Evolutionary conservation across 2,329 filamentous ascomycete genomes (phyloP), one percentile per base, ranked within the genome.

Genomic region (Neophaeococcomyces mojaviensis): DNA sequence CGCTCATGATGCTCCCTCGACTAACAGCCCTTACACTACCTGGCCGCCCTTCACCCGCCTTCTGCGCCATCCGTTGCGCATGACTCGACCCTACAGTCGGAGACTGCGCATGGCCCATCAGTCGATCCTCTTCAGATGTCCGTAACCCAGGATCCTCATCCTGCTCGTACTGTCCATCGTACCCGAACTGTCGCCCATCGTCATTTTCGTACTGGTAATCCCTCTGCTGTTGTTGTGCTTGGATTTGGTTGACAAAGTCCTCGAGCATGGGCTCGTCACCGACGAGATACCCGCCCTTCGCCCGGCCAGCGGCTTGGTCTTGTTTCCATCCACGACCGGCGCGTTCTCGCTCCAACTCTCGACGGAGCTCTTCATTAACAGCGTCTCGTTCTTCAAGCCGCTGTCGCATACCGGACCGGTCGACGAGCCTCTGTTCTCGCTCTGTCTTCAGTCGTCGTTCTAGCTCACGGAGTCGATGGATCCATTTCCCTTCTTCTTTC

Each of bases 401-500:
- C 68, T 88, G 84, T 45, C 86, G 72, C 22, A 90, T 90, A 19
- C 88, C 88, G 39, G 78, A 84, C 3, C 92, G 79, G 66, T 98
- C 92, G 48, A 94, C 71, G 44, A 94, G 71, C 36, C 92, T 72
- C 1, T 82, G 88, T 65, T 97, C 92, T 12, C 92, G 73, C 68
- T 98, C 92, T 37, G 86, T 82, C 64, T 95, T 94, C 15, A 98
- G 72, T 56, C 94, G 80, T 54, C 83, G 77, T 70, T 98, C 92
- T 55, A 97, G 71, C 61, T 97, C 89, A 47, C 87, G 81, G 28
- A 97, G 72, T 5, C 92, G 73, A 52, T 94, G 78, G 53, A 94
- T 81, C 87, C 88, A 95, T 55, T 84, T 79, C 54, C 86, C 82
- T 56, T 90, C 84, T 32, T 71, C 72, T 2, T 69, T 40, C 7